A percentile compares a stretch with the other conserved stretches of the same genome.
Conservation (phyloP, 2,329 filamentous ascomycete genomes). For the Scortechinia acanthostroma region DNA sequence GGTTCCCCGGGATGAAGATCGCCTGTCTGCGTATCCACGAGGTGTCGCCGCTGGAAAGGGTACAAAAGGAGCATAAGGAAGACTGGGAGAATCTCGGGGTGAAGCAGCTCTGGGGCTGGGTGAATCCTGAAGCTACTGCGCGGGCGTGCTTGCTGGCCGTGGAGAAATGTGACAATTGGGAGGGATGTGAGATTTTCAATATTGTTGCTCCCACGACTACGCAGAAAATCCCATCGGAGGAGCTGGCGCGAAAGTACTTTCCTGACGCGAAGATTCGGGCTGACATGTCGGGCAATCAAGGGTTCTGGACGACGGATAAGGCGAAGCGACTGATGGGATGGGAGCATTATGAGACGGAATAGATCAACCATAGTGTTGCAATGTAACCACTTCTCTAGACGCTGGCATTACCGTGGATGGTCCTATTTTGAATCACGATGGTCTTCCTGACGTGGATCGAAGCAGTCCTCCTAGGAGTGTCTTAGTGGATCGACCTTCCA, state of each 20-base stretch:
- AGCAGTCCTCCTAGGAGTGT: too few species aligned
- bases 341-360: slow-evolving; percentile 8
- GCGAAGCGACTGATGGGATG: slow-evolving; percentile 8
- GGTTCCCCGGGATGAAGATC: slow-evolving; percentile 25
- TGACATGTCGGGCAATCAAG: slow-evolving; percentile 12
- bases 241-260: slow-evolving; percentile 13
- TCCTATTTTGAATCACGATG: too few species aligned
- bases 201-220: slow-evolving; percentile 20
- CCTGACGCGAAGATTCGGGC: slow-evolving; percentile 13
- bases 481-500: too few species aligned
- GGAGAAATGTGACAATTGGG: slow-evolving; percentile 17
- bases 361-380: too few species aligned
- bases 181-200: slow-evolving; percentile 23
- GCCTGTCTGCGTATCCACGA: slow-evolving; percentile 26
- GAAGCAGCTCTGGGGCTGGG: slow-evolving; percentile 25
- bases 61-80: slow-evolving; percentile 18
- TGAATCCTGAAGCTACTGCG: slow-evolving; percentile 19
- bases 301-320: slow-evolving; percentile 12
- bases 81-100: slow-evolving; percentile 21
- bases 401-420: too few species aligned
- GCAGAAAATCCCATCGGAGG: slow-evolving; percentile 10
- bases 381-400: too few species aligned
- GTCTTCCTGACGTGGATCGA: too few species aligned
- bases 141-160: slow-evolving; percentile 21
- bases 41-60: slow-evolving; percentile 16